Evolutionary conservation across 768 basidiomycete genomes (phyloP).

Genomic region (Pleurotus pulmonarius): DNA sequence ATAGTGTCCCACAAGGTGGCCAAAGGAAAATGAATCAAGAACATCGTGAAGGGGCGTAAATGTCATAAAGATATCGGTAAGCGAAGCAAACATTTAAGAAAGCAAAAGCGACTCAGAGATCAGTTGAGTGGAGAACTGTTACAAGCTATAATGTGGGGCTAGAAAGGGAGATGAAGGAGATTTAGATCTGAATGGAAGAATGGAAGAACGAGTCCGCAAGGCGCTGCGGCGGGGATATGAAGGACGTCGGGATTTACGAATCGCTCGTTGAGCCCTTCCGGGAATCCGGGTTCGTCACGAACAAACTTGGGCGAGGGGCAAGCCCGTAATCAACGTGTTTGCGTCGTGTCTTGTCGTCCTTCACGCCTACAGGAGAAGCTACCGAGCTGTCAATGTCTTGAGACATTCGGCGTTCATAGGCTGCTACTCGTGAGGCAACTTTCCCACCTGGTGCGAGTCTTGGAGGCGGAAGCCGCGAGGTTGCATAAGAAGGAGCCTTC

Average conservation of each 20-base stretch:
- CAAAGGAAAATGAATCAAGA: too few species aligned
- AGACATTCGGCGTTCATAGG: slow-evolving; percentile 59
- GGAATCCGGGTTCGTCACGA: slow-evolving; percentile 70
- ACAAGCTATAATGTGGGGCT: neutral
- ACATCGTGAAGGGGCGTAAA: neutral
- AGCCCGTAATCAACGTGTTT: slow-evolving; percentile 59
- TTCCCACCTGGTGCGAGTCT: slow-evolving; percentile 19
- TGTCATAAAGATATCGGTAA: slow-evolving; percentile 5
- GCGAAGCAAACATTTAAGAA: neutral
- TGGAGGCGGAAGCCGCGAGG: slow-evolving; percentile 10
- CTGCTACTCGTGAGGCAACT: slow-evolving; percentile 52
- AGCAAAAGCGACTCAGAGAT: neutral
- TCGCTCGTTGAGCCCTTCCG: slow-evolving; percentile 17
- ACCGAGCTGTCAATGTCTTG: slow-evolving; percentile 33
- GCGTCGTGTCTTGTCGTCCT: slow-evolving; percentile 28
- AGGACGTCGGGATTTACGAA: slow-evolving; percentile 8
- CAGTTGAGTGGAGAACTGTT: neutral
- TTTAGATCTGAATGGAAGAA: neutral
- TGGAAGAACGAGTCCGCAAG: neutral
- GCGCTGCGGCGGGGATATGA: neutral
- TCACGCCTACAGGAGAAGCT: slow-evolving; percentile 25
- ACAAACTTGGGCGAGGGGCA: slow-evolving; percentile 58
- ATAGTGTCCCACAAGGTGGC: too few species aligned
- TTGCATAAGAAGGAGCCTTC: neutral
- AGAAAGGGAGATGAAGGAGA: neutral